Conservation (phyloP, 768 basidiomycete genomes). For the Trametes sanguinea region DNA sequence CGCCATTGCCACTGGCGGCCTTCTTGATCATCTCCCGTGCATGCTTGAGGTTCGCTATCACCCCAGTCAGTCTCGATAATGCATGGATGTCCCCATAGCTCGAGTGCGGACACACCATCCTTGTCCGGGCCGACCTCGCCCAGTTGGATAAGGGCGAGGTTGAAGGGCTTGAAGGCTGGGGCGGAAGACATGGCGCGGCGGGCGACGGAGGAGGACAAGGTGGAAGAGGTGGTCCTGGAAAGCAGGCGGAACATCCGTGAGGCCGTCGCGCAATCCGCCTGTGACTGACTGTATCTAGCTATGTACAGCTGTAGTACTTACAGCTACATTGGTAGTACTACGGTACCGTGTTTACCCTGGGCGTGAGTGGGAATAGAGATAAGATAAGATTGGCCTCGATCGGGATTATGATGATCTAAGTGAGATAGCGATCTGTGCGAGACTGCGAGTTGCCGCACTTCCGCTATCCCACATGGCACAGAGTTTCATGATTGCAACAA, state of each 20-base stretch:
- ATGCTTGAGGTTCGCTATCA: constrained; percentile 69
- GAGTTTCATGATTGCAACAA: too few species aligned
- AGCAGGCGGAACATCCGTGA: constrained; percentile 16
- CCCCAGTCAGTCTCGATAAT: neutral
- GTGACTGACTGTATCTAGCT: too few species aligned
- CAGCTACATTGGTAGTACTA: too few species aligned
- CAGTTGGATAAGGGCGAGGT: constrained; percentile 87
- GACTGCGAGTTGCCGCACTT: too few species aligned
- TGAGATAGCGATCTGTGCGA: too few species aligned
- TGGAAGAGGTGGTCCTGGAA: neutral
- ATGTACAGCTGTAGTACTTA: too few species aligned
- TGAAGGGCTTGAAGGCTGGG: constrained; percentile 68
- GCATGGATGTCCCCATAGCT: neutral
- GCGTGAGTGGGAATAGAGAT: too few species aligned
- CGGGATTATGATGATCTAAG: too few species aligned
- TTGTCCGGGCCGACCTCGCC: constrained; percentile 76
- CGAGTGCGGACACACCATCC: constrained; percentile 28
- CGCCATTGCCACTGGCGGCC: constrained; percentile 49
- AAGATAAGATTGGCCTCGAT: too few species aligned
- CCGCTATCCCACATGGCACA: too few species aligned
- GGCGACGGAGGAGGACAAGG: neutral
- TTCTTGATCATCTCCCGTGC: constrained; percentile 78
- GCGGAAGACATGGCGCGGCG: constrained; percentile 24
- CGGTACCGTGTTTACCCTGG: too few species aligned
- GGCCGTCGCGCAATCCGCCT: neutral